Base-by-base conservation (phyloP, 1,284 basidiomycete species). In the Trametes versicolor region DNA sequence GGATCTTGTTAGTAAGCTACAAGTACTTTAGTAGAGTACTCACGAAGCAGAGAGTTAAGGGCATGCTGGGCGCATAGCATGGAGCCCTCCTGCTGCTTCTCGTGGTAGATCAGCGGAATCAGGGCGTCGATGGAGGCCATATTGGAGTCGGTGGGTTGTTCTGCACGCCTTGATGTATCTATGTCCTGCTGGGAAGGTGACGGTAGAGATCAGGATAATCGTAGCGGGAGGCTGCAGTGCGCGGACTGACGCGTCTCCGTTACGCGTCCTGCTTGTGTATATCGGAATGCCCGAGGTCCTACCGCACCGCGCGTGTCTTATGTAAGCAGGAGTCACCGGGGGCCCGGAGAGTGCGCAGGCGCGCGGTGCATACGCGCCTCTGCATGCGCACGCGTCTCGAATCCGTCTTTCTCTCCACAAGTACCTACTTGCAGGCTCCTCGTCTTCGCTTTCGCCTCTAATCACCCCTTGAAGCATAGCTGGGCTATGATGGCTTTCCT, bases 11-110 rank as follows among this genome's bases (percentile, higher is more conserved):
- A 57, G 54, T 39, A 63, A 53, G 49, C 1, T 36, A 37, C 1
- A 8, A 45, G 21, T 10, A 17, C 23, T n/a, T 60, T 21, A 12
- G 10, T 17, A 2, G 19, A 32, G n/a, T 23, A 83, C 87, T 72
- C 71, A 93, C 92, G 92, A 45, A 94, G 80, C n/a, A 95, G 80
- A 17, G 87, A 85, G 74, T 95, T 95, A 37, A 95, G 80, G 15
- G 93, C 92, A 78, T 95, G 92, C 72, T 94, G 93, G n/a, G 92
- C 93, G 74, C 93, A 95, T 49, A 94, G 85, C 87, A 92, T 92
- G 2, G 92, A 93, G 23, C 92, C 92, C 62, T 78, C 69, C 74
- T 93, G 85, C 77, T 94, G 92, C 67, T 77, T 84, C 74, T 94
- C 92, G 76, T 93, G 91, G 74, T 94, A 94, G 62, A 94, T 91